A percentile compares a stretch with the other conserved stretches of the same genome.
These are phyloP conservation scores for Zanthoxylum bungeanum DNA, from an alignment of 345 rosid species.

Conservation along the genomic window DNA sequence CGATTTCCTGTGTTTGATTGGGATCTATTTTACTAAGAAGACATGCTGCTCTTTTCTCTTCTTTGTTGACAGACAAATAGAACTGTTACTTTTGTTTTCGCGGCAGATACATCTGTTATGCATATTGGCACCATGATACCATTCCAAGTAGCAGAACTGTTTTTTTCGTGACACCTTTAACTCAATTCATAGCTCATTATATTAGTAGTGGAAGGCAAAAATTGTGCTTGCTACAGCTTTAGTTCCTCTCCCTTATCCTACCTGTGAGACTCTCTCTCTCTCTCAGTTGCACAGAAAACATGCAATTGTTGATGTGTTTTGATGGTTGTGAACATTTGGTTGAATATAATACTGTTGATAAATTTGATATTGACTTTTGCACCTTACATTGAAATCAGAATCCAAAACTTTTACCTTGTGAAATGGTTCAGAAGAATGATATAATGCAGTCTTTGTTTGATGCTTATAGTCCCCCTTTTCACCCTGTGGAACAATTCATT, in stretches of 20 bases:
- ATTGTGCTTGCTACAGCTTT: neutral
- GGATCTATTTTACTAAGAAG: neutral
- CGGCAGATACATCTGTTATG: neutral
- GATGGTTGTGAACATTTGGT: neutral
- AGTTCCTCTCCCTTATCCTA: neutral
- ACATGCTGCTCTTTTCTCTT: no score
- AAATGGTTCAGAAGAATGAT: no score
- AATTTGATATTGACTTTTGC: no score
- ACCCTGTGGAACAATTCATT: constrained; percentile 6
- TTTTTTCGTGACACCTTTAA: no score
- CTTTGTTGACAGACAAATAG: neutral
- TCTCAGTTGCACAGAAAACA: neutral
- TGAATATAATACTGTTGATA: no score
- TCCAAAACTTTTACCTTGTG: no score
- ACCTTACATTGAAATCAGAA: no score
- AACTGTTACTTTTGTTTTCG: neutral
- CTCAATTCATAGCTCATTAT: no score
- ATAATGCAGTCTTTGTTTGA: no score
- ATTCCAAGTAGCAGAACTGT: neutral
- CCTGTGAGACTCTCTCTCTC: neutral
- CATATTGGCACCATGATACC: no score
- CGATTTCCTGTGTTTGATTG: neutral
- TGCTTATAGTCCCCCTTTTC: no score
- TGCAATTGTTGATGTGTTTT: neutral
- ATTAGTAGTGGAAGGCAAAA: no score